A percentile compares a stretch with the other conserved stretches of the same genome.
Evolutionary conservation across 2,329 filamentous ascomycete genomes (phyloP).

Genomic region (Penicillium sp.): DNA sequence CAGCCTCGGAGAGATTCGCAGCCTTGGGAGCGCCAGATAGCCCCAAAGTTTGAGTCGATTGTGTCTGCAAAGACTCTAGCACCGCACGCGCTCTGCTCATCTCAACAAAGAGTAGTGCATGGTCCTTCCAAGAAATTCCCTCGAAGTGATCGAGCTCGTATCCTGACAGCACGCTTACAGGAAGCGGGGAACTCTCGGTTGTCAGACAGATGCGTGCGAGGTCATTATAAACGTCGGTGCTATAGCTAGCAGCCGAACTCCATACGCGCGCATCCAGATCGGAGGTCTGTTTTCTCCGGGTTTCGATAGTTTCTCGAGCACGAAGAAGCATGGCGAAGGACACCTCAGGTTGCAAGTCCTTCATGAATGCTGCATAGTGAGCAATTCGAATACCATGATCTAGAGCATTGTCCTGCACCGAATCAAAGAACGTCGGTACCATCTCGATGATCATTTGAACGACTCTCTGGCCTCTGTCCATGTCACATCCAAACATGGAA

Average conservation of each 20-base stretch:
- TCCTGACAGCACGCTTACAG: constrained; percentile 4
- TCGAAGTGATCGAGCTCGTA: constrained; percentile 20
- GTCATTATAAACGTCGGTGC: constrained; percentile 16
- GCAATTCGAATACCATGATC: constrained; percentile 14
- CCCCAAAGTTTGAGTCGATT: background rate
- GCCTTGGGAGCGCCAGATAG: background rate
- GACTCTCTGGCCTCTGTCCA: constrained; percentile 13
- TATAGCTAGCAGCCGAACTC: constrained; percentile 9
- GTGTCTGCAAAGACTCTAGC: constrained; percentile 20
- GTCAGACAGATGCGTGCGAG: constrained; percentile 19
- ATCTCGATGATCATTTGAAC: constrained; percentile 14
- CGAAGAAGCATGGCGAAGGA: constrained; percentile 19
- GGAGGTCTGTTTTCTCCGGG: constrained; percentile 14
- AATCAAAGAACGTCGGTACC: constrained; percentile 14
- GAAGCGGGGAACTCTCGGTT: background rate
- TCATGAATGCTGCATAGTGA: constrained; percentile 17
- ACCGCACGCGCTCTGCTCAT: constrained; percentile 22
- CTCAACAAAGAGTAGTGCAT: constrained; percentile 26
- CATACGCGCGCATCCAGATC: constrained; percentile 23
- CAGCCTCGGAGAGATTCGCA: constrained; percentile 8
- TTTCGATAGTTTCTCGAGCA: constrained; percentile 17
- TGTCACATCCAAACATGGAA: constrained; percentile 11
- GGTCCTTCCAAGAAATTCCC: constrained; percentile 20
- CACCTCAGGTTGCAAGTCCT: constrained; percentile 8
- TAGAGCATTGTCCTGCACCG: constrained; percentile 6